Evolutionary conservation across 2,329 filamentous ascomycete species (phyloP).

Genomic region (Blastomyces parvus): DNA sequence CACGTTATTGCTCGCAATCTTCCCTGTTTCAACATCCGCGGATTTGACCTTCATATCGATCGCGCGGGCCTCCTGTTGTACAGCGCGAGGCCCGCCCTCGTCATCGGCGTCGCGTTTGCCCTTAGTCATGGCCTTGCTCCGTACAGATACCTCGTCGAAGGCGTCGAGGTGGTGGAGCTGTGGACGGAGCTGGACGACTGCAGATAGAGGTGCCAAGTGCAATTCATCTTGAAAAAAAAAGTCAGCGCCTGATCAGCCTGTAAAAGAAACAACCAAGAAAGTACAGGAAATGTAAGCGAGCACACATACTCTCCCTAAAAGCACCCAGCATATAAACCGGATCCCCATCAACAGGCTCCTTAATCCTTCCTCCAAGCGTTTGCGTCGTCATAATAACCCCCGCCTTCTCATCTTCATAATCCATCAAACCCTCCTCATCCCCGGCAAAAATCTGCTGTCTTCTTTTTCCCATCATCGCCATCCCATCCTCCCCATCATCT

Average conservation of each 20-base stretch:
- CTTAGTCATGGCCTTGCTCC: conserved; percentile 24
- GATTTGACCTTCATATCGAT: conserved; percentile 84
- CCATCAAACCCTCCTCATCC: conserved; percentile 13
- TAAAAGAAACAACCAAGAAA: conserved; percentile 2
- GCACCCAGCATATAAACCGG: conserved; percentile 79
- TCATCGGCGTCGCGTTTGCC: conserved; percentile 36
- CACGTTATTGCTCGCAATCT: conserved; percentile 62
- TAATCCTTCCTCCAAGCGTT: conserved; percentile 74
- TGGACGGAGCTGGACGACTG: conserved; percentile 79
- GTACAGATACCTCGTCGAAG: conserved; percentile 52
- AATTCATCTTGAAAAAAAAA: conserved; percentile 56
- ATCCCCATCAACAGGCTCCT: conserved; percentile 59
- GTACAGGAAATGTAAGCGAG: background rate
- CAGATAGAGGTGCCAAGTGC: conserved; percentile 73
- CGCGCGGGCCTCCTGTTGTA: conserved; percentile 53
- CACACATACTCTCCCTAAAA: conserved; percentile 64
- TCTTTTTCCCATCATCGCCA: background rate
- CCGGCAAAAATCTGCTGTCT: conserved; percentile 19
- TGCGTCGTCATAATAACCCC: conserved; percentile 60
- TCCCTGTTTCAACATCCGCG: conserved; percentile 53
- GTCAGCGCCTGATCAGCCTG: conserved; percentile 9
- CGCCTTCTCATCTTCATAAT: conserved; percentile 25
- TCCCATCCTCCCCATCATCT: conserved; percentile 13
- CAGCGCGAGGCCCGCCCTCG: conserved; percentile 32
- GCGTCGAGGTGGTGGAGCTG: conserved; percentile 93